Base-by-base conservation (phyloP, 192 early-diverging fungal genomes). In the Blastocladiella britannica region DNA sequence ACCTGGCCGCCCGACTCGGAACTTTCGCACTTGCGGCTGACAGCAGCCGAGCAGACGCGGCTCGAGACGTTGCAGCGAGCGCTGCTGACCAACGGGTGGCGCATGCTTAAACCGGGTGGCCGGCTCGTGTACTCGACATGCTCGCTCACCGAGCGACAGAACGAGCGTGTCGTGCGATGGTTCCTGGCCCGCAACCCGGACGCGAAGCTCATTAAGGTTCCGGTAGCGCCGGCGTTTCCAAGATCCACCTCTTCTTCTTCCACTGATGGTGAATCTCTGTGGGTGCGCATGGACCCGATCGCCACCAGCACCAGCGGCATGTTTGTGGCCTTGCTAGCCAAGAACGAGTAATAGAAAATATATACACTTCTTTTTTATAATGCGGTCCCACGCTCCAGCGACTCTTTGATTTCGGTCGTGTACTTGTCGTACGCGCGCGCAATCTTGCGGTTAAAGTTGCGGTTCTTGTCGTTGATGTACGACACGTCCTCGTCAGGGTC, bases 391-490 rank as follows among this genome's bases (percentile, higher is more conserved):
- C n/a, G n/a, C n/a, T n/a, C n/a, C n/a, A n/a, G n/a, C n/a, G n/a
- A n/a, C 31, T 43, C 18, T 1, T 1, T 43, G 37, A 95, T 92
- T 59, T 96, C 93, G 55, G 81, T 80, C 12, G 93, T 96, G 65
- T 93, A 79, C 64, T 89, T 89, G 65, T 95, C 94, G 57, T 91
- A 98, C 26, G 89, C 89, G 27, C 93, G 67, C 51, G 86, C 66
- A 71, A 98, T 88, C 77, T 95, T 95, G 62, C 88, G 85, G 80
- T 96, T 96, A 70, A 98, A 96, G 22, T 79, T 70, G 56, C 84
- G 86, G 65, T 98, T 98, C 64, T 85, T 74, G 31, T 98, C 90
- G 62, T 96, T 96, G 72, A 98, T 96, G 69, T 88, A 95, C 18
- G 91, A 87, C 56, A 89, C 87, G 52, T 88, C 87, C 55, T 93